Percentiles rank a stretch among this genome's conserved stretches.
These are phyloP conservation scores for Ailanthus altissimus DNA, from an alignment of 345 rosid genomes.

Conservation along the genomic window DNA sequence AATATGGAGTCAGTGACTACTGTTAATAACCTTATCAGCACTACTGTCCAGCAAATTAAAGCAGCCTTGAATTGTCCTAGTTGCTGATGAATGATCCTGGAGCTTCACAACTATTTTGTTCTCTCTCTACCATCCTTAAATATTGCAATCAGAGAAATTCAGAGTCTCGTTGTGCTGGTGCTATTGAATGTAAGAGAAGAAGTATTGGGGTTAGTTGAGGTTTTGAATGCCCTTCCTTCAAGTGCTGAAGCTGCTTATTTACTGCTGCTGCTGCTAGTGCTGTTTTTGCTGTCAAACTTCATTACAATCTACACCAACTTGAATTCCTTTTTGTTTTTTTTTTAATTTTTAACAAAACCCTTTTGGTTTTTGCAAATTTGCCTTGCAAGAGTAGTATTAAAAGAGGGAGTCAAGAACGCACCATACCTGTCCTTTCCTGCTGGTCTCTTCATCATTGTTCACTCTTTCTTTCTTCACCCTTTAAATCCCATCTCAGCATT, in stretches of 20 bases:
- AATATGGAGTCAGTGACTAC: constrained; percentile 94
- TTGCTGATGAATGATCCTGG: constrained; percentile 44
- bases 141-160: constrained; percentile 41
- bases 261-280: constrained; percentile 37
- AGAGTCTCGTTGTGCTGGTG: constrained; percentile 36
- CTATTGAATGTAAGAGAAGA: constrained; percentile 41
- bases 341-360: constrained; percentile 22
- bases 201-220: constrained; percentile 52
- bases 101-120: constrained; percentile 42
- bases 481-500: background rate
- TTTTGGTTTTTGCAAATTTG: constrained; percentile 28
- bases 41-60: constrained; percentile 92
- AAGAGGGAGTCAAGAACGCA: constrained; percentile 97
- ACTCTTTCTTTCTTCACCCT: constrained; percentile 13
- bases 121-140: constrained; percentile 46
- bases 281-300: constrained; percentile 41
- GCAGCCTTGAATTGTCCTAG: constrained; percentile 78
- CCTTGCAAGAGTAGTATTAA: constrained; percentile 21
- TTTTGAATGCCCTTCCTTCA: constrained; percentile 56
- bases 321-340: background rate
- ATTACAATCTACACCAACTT: constrained; percentile 43
- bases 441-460: background rate
- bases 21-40: constrained; percentile 81
- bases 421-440: constrained; percentile 55
- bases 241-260: constrained; percentile 32